Percentiles rank a stretch among this genome's conserved stretches.
Conservation (phyloP, 257 asterid genomes). For the Solanum gracilifrons region DNA sequence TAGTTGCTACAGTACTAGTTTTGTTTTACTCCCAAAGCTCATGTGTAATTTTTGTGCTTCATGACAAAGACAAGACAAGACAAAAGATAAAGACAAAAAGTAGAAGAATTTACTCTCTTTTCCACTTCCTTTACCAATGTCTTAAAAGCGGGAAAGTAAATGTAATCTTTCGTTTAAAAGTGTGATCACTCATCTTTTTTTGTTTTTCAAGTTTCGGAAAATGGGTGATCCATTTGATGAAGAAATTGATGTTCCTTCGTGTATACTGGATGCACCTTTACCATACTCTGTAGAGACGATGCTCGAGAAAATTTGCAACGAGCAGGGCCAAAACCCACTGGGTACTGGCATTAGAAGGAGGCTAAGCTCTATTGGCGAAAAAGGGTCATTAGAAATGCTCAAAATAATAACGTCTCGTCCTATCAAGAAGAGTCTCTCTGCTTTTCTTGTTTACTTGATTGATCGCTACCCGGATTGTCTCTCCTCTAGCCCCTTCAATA, state of each 20-base stretch:
- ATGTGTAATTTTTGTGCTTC: background rate
- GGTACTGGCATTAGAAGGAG: slow-evolving; percentile 3
- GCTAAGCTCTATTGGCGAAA: slow-evolving; percentile 25
- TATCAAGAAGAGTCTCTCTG: slow-evolving; percentile 3
- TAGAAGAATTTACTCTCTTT: no score
- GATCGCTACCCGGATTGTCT: background rate
- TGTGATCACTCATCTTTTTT: background rate
- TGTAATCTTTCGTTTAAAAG: background rate
- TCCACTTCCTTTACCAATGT: background rate
- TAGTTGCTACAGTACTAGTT: background rate
- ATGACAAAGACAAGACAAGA: background rate
- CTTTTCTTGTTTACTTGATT: slow-evolving; percentile 11
- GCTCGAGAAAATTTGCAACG: slow-evolving; percentile 11
- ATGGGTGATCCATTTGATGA: background rate
- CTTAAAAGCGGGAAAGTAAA: background rate
- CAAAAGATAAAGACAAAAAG: background rate
- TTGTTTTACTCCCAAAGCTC: no score
- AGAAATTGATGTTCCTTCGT: background rate
- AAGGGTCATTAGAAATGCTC: slow-evolving; percentile 10
- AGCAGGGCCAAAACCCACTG: slow-evolving; percentile 9
- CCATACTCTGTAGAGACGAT: slow-evolving; percentile 20
- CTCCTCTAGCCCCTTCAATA: background rate
- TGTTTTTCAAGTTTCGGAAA: background rate
- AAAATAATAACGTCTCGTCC: background rate
- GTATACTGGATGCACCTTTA: background rate